phyloP scores from a whole-genome alignment of 1,284 basidiomycete genomes.

The Schizopora paradoxa region DNA sequence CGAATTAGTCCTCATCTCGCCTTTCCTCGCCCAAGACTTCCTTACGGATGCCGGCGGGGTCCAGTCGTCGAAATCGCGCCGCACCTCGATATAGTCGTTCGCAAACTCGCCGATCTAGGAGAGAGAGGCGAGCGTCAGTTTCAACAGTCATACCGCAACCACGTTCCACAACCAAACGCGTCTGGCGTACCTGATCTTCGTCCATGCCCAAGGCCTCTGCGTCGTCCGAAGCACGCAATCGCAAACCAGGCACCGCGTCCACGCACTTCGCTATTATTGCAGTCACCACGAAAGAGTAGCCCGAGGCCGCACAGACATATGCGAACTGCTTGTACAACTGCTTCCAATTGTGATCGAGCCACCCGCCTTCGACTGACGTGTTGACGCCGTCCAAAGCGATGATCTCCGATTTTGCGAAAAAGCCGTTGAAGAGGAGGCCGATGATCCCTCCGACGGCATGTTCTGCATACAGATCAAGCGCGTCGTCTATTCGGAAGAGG shows the following conservation, averaged over 20 bases:
- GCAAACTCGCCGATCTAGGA: constrained; percentile 71
- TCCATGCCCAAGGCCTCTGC: constrained; percentile 88
- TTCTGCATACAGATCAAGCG: constrained; percentile 85
- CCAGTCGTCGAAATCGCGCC: constrained; percentile 62
- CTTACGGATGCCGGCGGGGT: constrained; percentile 27
- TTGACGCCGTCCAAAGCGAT: constrained; percentile 75
- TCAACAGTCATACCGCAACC: constrained; percentile 1
- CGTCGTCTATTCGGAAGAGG: constrained; percentile 68
- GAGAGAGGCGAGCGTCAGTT: background rate
- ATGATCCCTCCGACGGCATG: constrained; percentile 89
- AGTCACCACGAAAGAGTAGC: constrained; percentile 65
- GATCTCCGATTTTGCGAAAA: constrained; percentile 67
- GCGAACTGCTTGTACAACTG: constrained; percentile 82
- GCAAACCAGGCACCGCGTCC: constrained; percentile 73
- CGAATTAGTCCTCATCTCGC: background rate
- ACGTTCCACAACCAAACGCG: background rate
- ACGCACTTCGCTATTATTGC: constrained; percentile 63
- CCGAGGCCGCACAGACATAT: constrained; percentile 69
- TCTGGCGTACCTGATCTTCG: constrained; percentile 65
- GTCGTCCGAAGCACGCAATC: constrained; percentile 68
- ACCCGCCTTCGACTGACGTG: constrained; percentile 62
- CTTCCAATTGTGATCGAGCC: constrained; percentile 67
- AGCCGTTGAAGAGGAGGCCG: constrained; percentile 72
- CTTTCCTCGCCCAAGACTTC: constrained; percentile 20
- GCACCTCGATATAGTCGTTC: constrained; percentile 73